Evolutionary conservation across 1,284 basidiomycete species (phyloP).

Genomic region (Papiliotrema laurentii): DNA sequence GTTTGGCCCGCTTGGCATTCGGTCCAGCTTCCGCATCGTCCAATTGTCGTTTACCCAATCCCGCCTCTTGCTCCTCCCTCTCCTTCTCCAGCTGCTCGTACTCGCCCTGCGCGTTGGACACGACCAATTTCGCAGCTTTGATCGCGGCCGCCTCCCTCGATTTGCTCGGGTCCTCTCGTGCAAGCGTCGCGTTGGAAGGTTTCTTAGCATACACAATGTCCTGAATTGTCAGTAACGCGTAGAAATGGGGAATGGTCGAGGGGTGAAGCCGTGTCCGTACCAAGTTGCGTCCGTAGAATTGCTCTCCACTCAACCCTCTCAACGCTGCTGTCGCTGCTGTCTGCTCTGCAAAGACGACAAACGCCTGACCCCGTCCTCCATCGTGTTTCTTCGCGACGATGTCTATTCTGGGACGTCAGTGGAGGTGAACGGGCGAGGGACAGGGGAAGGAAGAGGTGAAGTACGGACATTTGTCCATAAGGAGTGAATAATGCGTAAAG

Average conservation of each 20-base stretch:
- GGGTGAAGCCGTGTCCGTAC: conserved; percentile 18
- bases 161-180: conserved; percentile 54
- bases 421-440: no score
- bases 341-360: conserved; percentile 89
- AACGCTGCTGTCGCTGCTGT: conserved; percentile 83
- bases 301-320: conserved; percentile 81
- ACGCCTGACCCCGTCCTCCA: conserved; percentile 92
- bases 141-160: conserved; percentile 54
- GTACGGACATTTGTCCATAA: conserved; percentile 70
- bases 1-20: conserved; percentile 29
- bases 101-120: conserved; percentile 50
- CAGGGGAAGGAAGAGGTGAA: background rate
- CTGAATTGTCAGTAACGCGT: conserved; percentile 47
- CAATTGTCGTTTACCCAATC: conserved; percentile 51
- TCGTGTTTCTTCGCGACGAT: conserved; percentile 80
- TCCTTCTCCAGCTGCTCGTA: conserved; percentile 58
- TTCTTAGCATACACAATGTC: conserved; percentile 81
- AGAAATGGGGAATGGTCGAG: background rate
- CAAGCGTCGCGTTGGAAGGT: conserved; percentile 74
- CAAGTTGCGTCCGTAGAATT: conserved; percentile 62
- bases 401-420: conserved; percentile 57
- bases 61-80: conserved; percentile 58
- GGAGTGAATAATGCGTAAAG: conserved; percentile 87
- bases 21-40: conserved; percentile 56
- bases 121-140: conserved; percentile 43